Percentiles rank a stretch among this genome's conserved stretches.
These are phyloP conservation scores for Bathelium albidoporum DNA, from an alignment of 495 filamentous ascomycete species.

Conservation along the genomic window DNA sequence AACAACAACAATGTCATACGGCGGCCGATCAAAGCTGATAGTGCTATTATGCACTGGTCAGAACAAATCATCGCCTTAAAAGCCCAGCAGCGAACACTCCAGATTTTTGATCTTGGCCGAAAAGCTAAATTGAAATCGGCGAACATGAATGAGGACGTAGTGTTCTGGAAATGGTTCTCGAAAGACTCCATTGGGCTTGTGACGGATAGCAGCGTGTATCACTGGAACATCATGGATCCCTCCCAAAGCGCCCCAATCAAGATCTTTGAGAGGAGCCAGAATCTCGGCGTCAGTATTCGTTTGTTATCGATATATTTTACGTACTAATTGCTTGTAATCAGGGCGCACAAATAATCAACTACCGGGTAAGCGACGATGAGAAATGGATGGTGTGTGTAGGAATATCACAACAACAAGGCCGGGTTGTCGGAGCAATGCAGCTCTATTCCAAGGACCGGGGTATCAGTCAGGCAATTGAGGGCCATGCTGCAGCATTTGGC, in stretches of 20 bases:
- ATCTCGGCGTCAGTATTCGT: slow-evolving; percentile 58
- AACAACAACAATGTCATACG: slow-evolving; percentile 86
- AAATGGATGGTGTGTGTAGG: slow-evolving; percentile 98
- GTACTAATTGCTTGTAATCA: slow-evolving; percentile 27
- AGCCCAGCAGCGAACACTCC: slow-evolving; percentile 81
- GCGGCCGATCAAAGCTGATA: slow-evolving; percentile 96
- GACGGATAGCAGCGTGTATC: slow-evolving; percentile 80
- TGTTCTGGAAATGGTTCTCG: slow-evolving; percentile 99
- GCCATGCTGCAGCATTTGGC: slow-evolving; percentile 92
- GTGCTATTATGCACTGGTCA: slow-evolving; percentile 95
- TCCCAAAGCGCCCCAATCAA: slow-evolving; percentile 70
- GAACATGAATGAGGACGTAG: slow-evolving; percentile 90
- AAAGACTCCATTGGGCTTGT: slow-evolving; percentile 77
- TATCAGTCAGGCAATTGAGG: slow-evolving; percentile 96
- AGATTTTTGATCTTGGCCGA: slow-evolving; percentile 88
- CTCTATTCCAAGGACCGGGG: slow-evolving; percentile 90
- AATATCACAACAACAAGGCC: slow-evolving; percentile 84
- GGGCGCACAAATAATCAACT: slow-evolving; percentile 99
- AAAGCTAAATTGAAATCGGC: slow-evolving; percentile 93
- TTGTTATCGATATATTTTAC: slow-evolving; percentile 16
- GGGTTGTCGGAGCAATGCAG: slow-evolving; percentile 92
- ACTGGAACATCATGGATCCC: slow-evolving; percentile 90
- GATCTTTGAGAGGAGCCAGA: slow-evolving; percentile 83
- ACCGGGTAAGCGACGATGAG: slow-evolving; percentile 86
- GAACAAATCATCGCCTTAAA: slow-evolving; percentile 93